Evolutionary conservation across 352 stramenopile genomes (phyloP).

Genomic region (Pythium phragmitis): DNA sequence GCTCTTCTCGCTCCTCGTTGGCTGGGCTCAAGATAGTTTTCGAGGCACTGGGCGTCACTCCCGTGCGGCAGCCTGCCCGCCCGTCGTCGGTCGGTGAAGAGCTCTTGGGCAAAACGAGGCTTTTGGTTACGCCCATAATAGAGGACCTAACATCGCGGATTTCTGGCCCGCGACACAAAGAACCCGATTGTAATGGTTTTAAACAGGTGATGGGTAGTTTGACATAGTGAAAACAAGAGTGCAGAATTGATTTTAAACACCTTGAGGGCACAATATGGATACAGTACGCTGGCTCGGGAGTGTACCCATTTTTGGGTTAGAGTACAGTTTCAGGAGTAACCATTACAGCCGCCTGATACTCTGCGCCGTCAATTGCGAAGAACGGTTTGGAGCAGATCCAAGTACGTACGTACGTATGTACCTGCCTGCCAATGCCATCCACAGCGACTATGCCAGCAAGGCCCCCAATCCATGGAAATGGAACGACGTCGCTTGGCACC

Average conservation of each 20-base stretch:
- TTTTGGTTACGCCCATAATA: constrained; percentile 18
- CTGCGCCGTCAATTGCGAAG: neutral
- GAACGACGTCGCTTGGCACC: neutral
- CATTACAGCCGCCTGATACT: neutral
- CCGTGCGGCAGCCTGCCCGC: constrained; percentile 10
- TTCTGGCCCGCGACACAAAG: neutral
- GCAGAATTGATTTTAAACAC: constrained; percentile 16
- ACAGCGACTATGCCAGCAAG: neutral
- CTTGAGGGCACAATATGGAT: neutral
- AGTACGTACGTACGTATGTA: neutral
- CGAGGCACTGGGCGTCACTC: constrained; percentile 11
- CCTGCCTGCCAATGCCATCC: constrained; percentile 3
- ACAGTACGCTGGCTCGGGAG: neutral
- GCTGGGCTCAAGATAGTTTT: constrained; percentile 17
- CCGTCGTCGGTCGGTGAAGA: constrained; percentile 3
- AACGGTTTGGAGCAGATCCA: neutral
- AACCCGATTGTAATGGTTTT: constrained; percentile 2
- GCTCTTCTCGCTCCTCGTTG: neutral
- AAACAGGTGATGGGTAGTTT: constrained; percentile 11
- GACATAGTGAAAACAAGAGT: constrained; percentile 10
- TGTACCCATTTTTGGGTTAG: constrained; percentile 27
- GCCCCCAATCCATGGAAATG: neutral
- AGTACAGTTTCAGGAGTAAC: constrained; percentile 28
- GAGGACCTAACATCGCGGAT: neutral
- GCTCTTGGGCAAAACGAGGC: neutral